phyloP scores from a whole-genome alignment of 2,329 filamentous ascomycete genomes.

The Hypomyces rosellus region DNA sequence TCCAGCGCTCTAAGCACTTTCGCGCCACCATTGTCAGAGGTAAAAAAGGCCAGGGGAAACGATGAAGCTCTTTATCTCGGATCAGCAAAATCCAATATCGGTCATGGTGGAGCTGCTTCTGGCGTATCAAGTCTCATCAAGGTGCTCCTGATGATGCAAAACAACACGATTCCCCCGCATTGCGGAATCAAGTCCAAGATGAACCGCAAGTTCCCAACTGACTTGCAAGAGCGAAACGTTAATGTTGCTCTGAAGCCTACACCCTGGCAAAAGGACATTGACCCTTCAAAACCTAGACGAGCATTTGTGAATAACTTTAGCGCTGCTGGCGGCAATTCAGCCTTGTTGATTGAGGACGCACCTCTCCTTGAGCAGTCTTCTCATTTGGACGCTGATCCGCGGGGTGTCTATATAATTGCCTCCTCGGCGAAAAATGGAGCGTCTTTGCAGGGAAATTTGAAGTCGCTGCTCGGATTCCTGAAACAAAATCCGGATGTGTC shows the following conservation, averaged over 20 bases:
- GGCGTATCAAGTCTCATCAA: constrained; percentile 59
- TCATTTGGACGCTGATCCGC: constrained; percentile 34
- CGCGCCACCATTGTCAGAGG: constrained; percentile 47
- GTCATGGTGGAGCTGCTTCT: constrained; percentile 58
- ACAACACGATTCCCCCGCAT: constrained; percentile 56
- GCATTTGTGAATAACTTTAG: constrained; percentile 63
- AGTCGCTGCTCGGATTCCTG: constrained; percentile 34
- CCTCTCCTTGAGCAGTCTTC: constrained; percentile 22
- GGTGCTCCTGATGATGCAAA: constrained; percentile 58
- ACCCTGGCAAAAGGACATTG: constrained; percentile 34
- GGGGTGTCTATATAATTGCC: constrained; percentile 23
- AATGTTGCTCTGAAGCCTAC: constrained; percentile 50
- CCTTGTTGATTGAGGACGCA: constrained; percentile 54
- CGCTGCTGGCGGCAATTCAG: constrained; percentile 66
- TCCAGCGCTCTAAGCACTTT: constrained; percentile 60
- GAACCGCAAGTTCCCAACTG: constrained; percentile 50
- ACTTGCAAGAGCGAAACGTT: constrained; percentile 47
- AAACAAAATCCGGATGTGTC: constrained; percentile 28
- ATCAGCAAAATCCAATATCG: constrained; percentile 59
- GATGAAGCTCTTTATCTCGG: constrained; percentile 52
- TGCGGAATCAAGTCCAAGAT: constrained; percentile 58
- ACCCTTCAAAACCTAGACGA: constrained; percentile 37
- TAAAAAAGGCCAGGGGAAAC: constrained; percentile 49
- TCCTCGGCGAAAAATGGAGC: constrained; percentile 12
- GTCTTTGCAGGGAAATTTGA: constrained; percentile 21